Evolutionary conservation across 345 rosid genomes (phyloP).

Genomic region (Populus davidiana): DNA sequence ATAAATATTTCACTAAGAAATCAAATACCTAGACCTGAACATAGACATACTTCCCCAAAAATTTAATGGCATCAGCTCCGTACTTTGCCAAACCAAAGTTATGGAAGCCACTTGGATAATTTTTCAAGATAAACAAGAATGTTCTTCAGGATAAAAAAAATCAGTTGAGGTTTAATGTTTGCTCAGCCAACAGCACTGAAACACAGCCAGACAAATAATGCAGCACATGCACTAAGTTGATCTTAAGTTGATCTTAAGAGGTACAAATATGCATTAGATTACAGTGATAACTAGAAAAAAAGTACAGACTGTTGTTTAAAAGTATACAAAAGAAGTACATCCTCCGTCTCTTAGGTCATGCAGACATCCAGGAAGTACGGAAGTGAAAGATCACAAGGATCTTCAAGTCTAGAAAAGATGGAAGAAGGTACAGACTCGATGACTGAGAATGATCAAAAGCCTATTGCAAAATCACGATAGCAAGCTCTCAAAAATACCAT

Average conservation of each 20-base stretch:
- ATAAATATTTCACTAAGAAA: not conserved
- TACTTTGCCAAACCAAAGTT: not conserved
- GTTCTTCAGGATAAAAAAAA: not conserved
- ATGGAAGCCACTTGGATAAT: not conserved
- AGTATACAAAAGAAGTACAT: conserved; percentile 19
- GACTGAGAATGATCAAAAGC: conserved; percentile 6
- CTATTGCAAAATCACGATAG: conserved; percentile 10
- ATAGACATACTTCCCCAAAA: not conserved
- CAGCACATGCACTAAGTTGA: conserved; percentile 5
- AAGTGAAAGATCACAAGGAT: conserved; percentile 10
- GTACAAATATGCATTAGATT: not conserved
- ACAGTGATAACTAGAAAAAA: not conserved
- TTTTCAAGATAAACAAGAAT: not conserved
- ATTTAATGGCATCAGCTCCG: not conserved
- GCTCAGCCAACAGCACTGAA: not conserved
- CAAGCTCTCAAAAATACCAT: conserved; percentile 6
- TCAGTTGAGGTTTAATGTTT: not conserved
- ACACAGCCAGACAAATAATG: not conserved
- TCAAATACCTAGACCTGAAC: not conserved
- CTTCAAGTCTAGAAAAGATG: conserved; percentile 9
- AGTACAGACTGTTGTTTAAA: conserved; percentile 6
- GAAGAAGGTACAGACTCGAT: conserved; percentile 13
- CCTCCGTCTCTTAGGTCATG: conserved; percentile 11
- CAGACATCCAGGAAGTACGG: conserved; percentile 6
- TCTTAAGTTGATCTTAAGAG: not conserved